These are phyloP conservation scores for Lyophyllum semitale DNA, from an alignment of 768 basidiomycete genomes.

Conservation along the genomic window DNA sequence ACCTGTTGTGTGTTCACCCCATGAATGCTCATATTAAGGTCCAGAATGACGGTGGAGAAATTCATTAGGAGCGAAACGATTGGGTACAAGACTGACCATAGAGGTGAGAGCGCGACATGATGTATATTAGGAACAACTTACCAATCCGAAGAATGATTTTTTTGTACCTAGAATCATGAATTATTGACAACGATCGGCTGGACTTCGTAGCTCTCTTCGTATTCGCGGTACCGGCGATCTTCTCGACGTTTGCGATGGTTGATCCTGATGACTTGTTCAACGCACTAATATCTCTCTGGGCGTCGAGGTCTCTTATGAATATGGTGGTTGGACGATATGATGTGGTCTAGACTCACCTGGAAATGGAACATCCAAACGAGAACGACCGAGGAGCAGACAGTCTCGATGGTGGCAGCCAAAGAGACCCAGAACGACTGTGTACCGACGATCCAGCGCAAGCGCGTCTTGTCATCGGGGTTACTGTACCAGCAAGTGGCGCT, in stretches of 20 bases:
- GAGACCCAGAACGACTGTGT: constrained; percentile 11
- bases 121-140: background rate
- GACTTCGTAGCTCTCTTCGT: background rate
- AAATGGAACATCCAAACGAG: constrained; percentile 7
- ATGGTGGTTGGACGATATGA: background rate
- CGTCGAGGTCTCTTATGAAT: too few relatives aligned
- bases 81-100: constrained; percentile 6
- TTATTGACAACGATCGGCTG: background rate
- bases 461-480: constrained; percentile 3
- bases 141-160: constrained; percentile 9
- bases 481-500: constrained; percentile 12
- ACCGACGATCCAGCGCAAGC: constrained; percentile 7
- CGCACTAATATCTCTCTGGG: too few relatives aligned
- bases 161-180: constrained; percentile 1
- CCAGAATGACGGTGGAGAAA: constrained; percentile 5
- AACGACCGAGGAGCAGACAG: constrained; percentile 9
- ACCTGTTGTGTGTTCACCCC: background rate
- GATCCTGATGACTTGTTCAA: too few relatives aligned
- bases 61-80: constrained; percentile 9
- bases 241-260: too few relatives aligned
- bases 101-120: background rate
- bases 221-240: too few relatives aligned
- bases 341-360: background rate
- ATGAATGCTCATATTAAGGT: constrained; percentile 7
- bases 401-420: constrained; percentile 11